A percentile compares a stretch with the other conserved stretches of the same genome.
Evolutionary conservation across 495 filamentous ascomycete genomes (phyloP).

Genomic region (Aspergillus steynii): DNA sequence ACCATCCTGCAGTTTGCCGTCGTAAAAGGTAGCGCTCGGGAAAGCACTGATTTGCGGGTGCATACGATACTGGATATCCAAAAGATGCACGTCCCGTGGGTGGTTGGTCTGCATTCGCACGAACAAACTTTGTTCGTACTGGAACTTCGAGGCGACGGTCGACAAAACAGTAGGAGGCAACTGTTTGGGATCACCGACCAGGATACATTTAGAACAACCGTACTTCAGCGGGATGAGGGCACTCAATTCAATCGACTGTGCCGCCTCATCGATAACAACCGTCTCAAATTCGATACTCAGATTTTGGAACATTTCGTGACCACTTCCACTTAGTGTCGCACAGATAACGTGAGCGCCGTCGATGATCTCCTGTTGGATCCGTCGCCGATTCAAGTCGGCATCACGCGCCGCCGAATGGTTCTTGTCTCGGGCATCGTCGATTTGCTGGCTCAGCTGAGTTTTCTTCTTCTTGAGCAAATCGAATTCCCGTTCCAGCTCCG

Average conservation of each 20-base stretch:
- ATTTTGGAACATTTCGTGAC: constrained; percentile 96
- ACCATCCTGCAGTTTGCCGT: constrained; percentile 81
- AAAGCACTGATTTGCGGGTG: constrained; percentile 92
- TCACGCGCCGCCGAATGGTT: constrained; percentile 75
- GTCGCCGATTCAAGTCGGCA: constrained; percentile 79
- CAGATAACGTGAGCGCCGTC: constrained; percentile 90
- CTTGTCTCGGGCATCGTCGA: constrained; percentile 82
- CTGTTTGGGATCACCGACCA: constrained; percentile 97
- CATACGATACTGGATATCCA: constrained; percentile 98
- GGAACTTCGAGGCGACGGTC: constrained; percentile 84
- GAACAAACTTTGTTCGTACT: constrained; percentile 97
- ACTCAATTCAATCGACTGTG: constrained; percentile 95
- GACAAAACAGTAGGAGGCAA: constrained; percentile 94
- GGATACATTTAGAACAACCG: constrained; percentile 92
- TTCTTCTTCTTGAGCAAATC: constrained; percentile 73
- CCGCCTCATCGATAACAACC: constrained; percentile 96
- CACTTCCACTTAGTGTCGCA: constrained; percentile 90
- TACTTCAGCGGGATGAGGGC: constrained; percentile 97
- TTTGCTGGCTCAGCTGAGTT: constrained; percentile 71
- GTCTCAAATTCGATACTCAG: constrained; percentile 97
- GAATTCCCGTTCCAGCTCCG: constrained; percentile 73
- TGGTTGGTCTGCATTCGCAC: constrained; percentile 96
- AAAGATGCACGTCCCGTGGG: constrained; percentile 83
- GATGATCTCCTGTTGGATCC: constrained; percentile 87
- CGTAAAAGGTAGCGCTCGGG: constrained; percentile 89